These are phyloP conservation scores for Mrakiaceae sp. DNA, from an alignment of 1,284 basidiomycete genomes.

Conservation along the genomic window DNA sequence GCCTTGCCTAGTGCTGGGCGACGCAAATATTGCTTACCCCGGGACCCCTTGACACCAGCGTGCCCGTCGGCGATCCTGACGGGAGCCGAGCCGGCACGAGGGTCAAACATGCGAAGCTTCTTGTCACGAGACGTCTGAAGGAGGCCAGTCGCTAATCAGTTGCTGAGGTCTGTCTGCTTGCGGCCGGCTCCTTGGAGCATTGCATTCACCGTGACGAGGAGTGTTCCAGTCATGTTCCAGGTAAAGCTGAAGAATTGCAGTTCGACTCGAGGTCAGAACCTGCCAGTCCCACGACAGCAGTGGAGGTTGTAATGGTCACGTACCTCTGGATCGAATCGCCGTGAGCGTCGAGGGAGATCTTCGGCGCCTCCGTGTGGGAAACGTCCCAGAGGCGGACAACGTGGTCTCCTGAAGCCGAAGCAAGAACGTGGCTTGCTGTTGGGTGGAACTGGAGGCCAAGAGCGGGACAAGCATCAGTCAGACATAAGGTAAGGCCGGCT, in stretches of 20 bases:
- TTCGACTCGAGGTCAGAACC: too few species aligned
- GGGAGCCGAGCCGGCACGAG: constrained; percentile 63
- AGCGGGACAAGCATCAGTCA: background rate
- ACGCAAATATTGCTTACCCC: constrained; percentile 27
- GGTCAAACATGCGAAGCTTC: constrained; percentile 85
- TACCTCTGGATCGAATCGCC: constrained; percentile 66
- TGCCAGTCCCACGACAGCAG: too few species aligned
- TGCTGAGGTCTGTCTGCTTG: background rate
- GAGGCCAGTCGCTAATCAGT: constrained; percentile 26
- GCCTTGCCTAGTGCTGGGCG: too few species aligned
- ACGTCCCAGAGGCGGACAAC: constrained; percentile 88
- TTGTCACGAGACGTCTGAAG: constrained; percentile 80
- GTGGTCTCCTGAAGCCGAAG: constrained; percentile 79
- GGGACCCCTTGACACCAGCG: constrained; percentile 83
- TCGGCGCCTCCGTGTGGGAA: constrained; percentile 49
- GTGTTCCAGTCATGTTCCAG: constrained; percentile 72
- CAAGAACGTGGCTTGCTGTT: constrained; percentile 74
- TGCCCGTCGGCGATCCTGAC: constrained; percentile 78
- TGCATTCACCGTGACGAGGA: constrained; percentile 42
- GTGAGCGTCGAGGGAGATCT: constrained; percentile 59
- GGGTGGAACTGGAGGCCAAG: constrained; percentile 65
- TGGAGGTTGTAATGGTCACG: background rate
- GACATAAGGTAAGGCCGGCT: too few species aligned
- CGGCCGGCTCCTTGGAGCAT: background rate
- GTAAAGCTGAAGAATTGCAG: constrained; percentile 43